These are phyloP conservation scores for Lactarius pseudohatsudake DNA, from an alignment of 768 basidiomycete genomes.

Conservation along the genomic window DNA sequence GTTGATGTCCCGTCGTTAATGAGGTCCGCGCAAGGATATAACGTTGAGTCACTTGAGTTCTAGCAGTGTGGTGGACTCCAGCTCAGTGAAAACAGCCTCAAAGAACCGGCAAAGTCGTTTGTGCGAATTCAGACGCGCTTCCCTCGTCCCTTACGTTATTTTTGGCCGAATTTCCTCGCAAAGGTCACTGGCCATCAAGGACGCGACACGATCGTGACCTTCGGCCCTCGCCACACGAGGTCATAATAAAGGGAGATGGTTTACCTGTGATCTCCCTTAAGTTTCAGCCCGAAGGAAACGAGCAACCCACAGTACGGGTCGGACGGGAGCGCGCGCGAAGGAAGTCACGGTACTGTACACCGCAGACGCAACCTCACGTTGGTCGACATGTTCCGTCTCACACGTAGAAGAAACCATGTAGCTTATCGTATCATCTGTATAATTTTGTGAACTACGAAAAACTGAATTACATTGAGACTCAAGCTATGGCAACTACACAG, in stretches of 20 bases:
- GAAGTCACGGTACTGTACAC: slow-evolving; percentile 31
- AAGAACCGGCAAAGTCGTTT: slow-evolving; percentile 12
- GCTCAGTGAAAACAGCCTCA: slow-evolving; percentile 14
- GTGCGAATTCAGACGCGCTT: slow-evolving; percentile 2
- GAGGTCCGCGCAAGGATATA: slow-evolving; percentile 29
- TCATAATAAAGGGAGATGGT: slow-evolving; percentile 5
- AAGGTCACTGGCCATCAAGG: background rate
- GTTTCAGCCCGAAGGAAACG: background rate
- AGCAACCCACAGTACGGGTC: background rate
- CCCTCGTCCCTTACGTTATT: slow-evolving; percentile 9
- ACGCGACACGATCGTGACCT: background rate
- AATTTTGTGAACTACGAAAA: too few species aligned
- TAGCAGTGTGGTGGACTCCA: background rate
- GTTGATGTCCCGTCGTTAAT: slow-evolving; percentile 35
- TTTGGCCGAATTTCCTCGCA: slow-evolving; percentile 15
- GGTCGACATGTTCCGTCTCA: background rate
- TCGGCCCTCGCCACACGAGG: slow-evolving; percentile 23
- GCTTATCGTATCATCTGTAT: background rate
- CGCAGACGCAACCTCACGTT: background rate
- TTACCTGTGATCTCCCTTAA: slow-evolving; percentile 7
- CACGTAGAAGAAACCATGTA: background rate
- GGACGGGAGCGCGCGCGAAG: slow-evolving; percentile 17
- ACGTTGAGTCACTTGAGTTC: slow-evolving; percentile 29
- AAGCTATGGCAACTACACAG: too few species aligned
- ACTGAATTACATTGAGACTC: too few species aligned